Evolutionary conservation across 1,284 basidiomycete species (phyloP), one percentile per base, ranked within the genome.

Genomic region (Cystobasidium slooffiae): DNA sequence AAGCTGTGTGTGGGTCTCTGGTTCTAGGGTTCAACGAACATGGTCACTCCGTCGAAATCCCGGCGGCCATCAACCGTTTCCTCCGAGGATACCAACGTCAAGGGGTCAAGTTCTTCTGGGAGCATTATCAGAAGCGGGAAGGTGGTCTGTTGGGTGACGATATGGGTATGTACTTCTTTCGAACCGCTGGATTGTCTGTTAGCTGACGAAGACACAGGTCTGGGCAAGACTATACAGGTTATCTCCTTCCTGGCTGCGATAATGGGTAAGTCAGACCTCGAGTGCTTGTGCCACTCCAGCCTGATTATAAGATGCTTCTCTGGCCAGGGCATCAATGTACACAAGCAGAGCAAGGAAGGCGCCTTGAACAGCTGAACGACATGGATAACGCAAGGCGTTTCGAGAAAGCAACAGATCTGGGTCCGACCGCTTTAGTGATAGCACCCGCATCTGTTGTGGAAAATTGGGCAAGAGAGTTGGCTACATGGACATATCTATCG

Each of bases 151-250:
- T 94, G 1, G 92, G 92, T 18, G 93, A 95, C 80, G 93, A 95
- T 79, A 95, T 95, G 93, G 92, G 64, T 66, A 20, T 20, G 49
- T 41, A 47, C n/a, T 14, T 31, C 16, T 5, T 1, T 52, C 14
- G 83, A 93, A 20, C 37, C 49, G 59, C 20, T 49, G 62, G 46
- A 16, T 9, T 43, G 8, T 22, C 12, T 37, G 1, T 44, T 51
- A 39, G n/a, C 31, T 31, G 31, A 31, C 31, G 31, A 31, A 31
- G 31, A 31, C 31, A 31, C 22, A 66, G 64, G 51, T 46, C 64
- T 70, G 85, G 91, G 91, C 1, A 93, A 92, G 85, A 92, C 91
- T 0, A 91, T 93, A n/a, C 93, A 94, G 81, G 88, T 94, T 31
- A 92, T 94, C 49, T 86, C 90, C 0, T 93, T 94, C 78, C 85